Conservation (phyloP, 352 stramenopile genomes). For the Phytophthora sansomeana region DNA sequence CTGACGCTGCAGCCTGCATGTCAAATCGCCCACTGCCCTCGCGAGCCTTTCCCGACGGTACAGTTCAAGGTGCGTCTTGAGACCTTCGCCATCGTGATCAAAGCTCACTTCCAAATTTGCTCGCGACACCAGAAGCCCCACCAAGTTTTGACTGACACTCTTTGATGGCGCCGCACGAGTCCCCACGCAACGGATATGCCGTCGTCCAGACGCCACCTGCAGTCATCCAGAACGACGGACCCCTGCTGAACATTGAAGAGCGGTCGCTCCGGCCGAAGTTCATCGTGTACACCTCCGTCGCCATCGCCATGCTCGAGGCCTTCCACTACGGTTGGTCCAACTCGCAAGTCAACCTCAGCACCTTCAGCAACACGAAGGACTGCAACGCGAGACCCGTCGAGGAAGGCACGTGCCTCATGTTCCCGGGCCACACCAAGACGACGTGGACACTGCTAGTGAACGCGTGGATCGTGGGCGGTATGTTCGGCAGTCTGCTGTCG, state of each 20-base stretch:
- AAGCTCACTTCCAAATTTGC: constrained; percentile 27
- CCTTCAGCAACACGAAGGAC: constrained; percentile 52
- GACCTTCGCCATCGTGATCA: background rate
- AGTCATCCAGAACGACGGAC: constrained; percentile 1
- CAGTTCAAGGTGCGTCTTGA: background rate
- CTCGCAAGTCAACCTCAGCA: constrained; percentile 60
- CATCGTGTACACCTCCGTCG: constrained; percentile 52
- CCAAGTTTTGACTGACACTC: background rate
- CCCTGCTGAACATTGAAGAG: constrained; percentile 14
- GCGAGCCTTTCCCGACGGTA: constrained; percentile 7
- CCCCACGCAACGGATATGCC: constrained; percentile 20
- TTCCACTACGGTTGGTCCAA: constrained; percentile 71
- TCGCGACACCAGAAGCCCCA: background rate
- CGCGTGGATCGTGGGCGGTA: constrained; percentile 66
- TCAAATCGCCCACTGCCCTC: constrained; percentile 8
- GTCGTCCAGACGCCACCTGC: constrained; percentile 15
- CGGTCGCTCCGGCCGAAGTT: constrained; percentile 34
- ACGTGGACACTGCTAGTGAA: constrained; percentile 67
- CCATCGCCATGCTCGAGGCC: constrained; percentile 45
- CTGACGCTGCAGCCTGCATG: too few relatives aligned
- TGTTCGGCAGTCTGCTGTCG: constrained; percentile 55
- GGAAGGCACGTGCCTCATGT: constrained; percentile 63
- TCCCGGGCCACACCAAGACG: constrained; percentile 56
- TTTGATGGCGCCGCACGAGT: constrained; percentile 19
- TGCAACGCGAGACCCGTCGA: constrained; percentile 48